A percentile compares a stretch with the other conserved stretches of the same genome.
phyloP scores from a whole-genome alignment of 768 basidiomycete species.

The Porphyrellus cyaneotinctus region DNA sequence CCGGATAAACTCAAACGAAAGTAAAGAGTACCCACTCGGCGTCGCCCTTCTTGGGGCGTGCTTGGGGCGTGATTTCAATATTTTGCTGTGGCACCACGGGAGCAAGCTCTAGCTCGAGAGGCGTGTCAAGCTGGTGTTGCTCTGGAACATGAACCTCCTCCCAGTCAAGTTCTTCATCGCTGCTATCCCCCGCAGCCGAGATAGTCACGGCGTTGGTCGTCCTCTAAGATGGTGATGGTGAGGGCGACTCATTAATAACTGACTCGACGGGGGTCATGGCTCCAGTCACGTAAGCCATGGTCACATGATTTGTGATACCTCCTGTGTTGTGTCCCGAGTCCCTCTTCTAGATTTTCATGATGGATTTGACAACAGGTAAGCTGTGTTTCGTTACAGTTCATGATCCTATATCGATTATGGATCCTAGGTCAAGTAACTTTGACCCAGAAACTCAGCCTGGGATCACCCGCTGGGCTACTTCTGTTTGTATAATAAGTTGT shows the following conservation, averaged over 20 bases:
- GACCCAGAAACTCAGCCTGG: too few species aligned
- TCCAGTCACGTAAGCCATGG: constrained; percentile 19
- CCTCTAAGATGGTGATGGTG: constrained; percentile 3
- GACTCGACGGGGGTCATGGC: constrained; percentile 8
- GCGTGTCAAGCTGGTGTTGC: constrained; percentile 13
- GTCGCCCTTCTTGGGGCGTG: constrained; percentile 36
- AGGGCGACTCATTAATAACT: constrained; percentile 5
- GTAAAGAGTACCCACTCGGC: constrained; percentile 44
- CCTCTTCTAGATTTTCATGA: too few species aligned
- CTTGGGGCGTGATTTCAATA: constrained; percentile 71
- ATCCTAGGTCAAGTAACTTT: too few species aligned
- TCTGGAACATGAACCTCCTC: constrained; percentile 67
- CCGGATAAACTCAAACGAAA: not conserved
- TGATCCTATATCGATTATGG: too few species aligned
- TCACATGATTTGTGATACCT: constrained; percentile 10
- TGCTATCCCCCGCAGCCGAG: constrained; percentile 26
- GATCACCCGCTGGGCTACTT: too few species aligned
- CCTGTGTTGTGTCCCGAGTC: not conserved
- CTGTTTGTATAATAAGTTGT: too few species aligned
- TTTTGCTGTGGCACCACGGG: constrained; percentile 38
- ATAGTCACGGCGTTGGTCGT: constrained; percentile 14
- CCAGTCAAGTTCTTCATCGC: constrained; percentile 76
- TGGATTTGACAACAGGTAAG: too few species aligned
- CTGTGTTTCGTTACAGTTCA: too few species aligned
- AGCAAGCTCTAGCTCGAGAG: constrained; percentile 24